Conservation (phyloP, 2,329 filamentous ascomycete genomes). For the Lecanicillium sp. region DNA sequence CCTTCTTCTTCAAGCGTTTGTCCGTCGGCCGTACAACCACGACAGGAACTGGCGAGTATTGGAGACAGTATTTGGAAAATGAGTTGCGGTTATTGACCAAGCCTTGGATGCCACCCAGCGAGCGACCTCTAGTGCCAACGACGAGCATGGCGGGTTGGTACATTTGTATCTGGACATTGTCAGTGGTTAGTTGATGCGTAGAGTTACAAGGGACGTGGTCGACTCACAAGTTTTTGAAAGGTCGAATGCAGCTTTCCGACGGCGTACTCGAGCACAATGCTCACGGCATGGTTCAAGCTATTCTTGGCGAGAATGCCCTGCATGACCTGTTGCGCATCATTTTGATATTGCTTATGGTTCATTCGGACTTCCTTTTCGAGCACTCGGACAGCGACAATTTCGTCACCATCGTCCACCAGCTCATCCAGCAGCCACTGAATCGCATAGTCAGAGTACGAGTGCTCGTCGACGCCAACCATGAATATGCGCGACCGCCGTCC, state of each 20-base stretch:
- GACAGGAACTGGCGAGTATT: constrained; percentile 87
- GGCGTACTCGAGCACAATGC: constrained; percentile 76
- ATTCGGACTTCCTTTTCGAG: constrained; percentile 73
- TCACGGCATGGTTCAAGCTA: constrained; percentile 69
- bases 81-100: constrained; percentile 70
- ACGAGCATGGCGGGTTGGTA: constrained; percentile 89
- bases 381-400: constrained; percentile 83
- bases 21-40: constrained; percentile 84
- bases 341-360: constrained; percentile 62
- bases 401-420: constrained; percentile 86
- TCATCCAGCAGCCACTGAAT: constrained; percentile 89
- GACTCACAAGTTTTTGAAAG: constrained; percentile 76
- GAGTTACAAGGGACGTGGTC: background rate
- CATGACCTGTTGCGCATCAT: constrained; percentile 68
- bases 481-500: constrained; percentile 78
- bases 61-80: constrained; percentile 89
- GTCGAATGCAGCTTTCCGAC: constrained; percentile 85
- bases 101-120: constrained; percentile 77
- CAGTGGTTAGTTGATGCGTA: constrained; percentile 1
- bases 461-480: constrained; percentile 83
- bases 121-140: constrained; percentile 79
- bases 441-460: constrained; percentile 86
- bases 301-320: constrained; percentile 74
- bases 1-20: constrained; percentile 84
- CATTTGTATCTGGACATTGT: constrained; percentile 62